Conservation (phyloP, 2,329 filamentous ascomycete species). For the Daldinia eschscholtzii region DNA sequence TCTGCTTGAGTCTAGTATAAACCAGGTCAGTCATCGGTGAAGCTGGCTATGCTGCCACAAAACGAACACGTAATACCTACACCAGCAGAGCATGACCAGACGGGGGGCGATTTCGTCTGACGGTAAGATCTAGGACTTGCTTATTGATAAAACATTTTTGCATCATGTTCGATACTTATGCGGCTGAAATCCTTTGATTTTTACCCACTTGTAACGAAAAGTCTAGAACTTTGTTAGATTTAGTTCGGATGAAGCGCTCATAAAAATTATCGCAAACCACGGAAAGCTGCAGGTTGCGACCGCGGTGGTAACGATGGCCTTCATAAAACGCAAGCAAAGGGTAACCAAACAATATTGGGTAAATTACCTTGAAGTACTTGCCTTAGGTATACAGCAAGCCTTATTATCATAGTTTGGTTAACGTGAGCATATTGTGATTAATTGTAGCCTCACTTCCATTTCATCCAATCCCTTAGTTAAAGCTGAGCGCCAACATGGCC, state of each 20-base stretch:
- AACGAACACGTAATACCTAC: not conserved
- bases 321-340: not conserved
- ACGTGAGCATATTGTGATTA: not conserved
- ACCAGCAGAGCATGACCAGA: not conserved
- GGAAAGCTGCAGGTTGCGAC: not conserved
- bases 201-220: not conserved
- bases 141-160: not conserved
- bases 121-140: constrained; percentile 2
- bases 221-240: not conserved
- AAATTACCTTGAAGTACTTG: not conserved
- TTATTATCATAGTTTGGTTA: not conserved
- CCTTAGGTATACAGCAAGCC: not conserved
- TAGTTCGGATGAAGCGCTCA: not conserved
- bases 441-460: not conserved
- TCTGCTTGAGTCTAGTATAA: not conserved
- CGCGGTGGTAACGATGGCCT: not conserved
- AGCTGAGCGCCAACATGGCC: not conserved
- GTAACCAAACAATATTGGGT: not conserved
- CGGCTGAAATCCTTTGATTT: constrained; percentile 8
- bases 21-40: not conserved
- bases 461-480: not conserved
- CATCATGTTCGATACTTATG: not conserved
- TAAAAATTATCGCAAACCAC: no score
- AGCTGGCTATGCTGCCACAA: not conserved
- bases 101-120: constrained; percentile 16